A percentile compares a stretch with the other conserved stretches of the same genome.
Evolutionary conservation across 371 early-diverging fungal genomes (phyloP).

Genomic region (Mucor mucedo): DNA sequence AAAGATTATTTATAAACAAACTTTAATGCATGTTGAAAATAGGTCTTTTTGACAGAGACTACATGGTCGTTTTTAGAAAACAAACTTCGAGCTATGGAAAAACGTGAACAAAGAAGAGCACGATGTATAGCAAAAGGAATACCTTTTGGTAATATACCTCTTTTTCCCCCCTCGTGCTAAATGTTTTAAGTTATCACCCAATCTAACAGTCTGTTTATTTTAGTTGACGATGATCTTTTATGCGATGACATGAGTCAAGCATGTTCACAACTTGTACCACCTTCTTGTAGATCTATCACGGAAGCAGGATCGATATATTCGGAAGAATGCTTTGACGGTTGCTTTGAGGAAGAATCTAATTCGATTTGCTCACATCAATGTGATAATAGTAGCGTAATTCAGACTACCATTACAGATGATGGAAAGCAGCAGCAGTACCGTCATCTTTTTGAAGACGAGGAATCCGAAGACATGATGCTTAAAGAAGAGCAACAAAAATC

Average conservation of each 20-base stretch:
- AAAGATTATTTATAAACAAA: background rate
- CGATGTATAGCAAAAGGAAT: conserved; percentile 38
- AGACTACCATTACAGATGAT: conserved; percentile 8
- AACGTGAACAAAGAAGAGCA: conserved; percentile 41
- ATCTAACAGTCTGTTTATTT: background rate
- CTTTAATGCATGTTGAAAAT: background rate
- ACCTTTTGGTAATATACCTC: conserved; percentile 25
- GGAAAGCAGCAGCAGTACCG: conserved; percentile 21
- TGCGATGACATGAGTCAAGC: conserved; percentile 23
- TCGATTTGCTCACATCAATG: conserved; percentile 38
- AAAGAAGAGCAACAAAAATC: background rate
- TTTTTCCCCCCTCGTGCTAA: background rate
- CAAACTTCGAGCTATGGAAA: conserved; percentile 48
- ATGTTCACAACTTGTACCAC: conserved; percentile 21
- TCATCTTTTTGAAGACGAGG: conserved; percentile 13
- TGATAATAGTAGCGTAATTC: conserved; percentile 16
- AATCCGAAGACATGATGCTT: background rate
- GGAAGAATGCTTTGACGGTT: conserved; percentile 39
- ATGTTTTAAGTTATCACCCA: too few species aligned
- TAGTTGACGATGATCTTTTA: conserved; percentile 9
- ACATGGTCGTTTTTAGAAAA: conserved; percentile 75
- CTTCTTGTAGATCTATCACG: conserved; percentile 24
- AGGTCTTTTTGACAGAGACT: conserved; percentile 71
- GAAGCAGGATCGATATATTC: conserved; percentile 54
- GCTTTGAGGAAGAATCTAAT: conserved; percentile 34